phyloP scores from a whole-genome alignment of 2,329 filamentous ascomycete genomes.

The Sphaerulina populicola region DNA sequence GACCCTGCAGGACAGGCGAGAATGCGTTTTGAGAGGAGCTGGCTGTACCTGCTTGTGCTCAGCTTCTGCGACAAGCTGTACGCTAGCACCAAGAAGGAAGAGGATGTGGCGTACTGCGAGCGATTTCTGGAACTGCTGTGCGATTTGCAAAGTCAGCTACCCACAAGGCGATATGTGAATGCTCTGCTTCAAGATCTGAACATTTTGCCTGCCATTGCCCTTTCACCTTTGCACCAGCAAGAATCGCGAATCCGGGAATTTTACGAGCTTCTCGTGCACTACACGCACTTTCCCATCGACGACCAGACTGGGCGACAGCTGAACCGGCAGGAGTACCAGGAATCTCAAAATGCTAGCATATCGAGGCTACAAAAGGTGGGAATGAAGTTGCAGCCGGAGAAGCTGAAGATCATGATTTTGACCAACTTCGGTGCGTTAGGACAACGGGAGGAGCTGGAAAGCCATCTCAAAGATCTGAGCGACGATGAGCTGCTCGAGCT shows the following conservation, averaged over 20 bases:
- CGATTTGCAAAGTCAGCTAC: slow-evolving; percentile 85
- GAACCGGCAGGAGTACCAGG: slow-evolving; percentile 63
- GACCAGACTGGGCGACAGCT: slow-evolving; percentile 78
- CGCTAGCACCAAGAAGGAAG: slow-evolving; percentile 30
- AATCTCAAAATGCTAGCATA: slow-evolving; percentile 66
- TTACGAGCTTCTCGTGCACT: slow-evolving; percentile 71
- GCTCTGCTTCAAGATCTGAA: slow-evolving; percentile 79
- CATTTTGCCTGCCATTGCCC: slow-evolving; percentile 63
- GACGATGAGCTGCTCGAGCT: slow-evolving; percentile 67
- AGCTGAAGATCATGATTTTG: slow-evolving; percentile 80
- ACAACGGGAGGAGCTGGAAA: slow-evolving; percentile 66
- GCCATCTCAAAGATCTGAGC: slow-evolving; percentile 62
- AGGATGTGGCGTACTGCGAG: slow-evolving; percentile 75
- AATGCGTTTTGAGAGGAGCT: slow-evolving; percentile 82
- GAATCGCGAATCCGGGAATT: slow-evolving; percentile 75
- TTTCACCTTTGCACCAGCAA: slow-evolving; percentile 70
- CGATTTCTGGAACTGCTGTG: slow-evolving; percentile 85
- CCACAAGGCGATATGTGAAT: slow-evolving; percentile 89
- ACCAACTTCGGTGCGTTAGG: slow-evolving; percentile 89
- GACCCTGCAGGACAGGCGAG: slow-evolving; percentile 71
- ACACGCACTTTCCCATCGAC: slow-evolving; percentile 79
- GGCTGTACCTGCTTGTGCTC: slow-evolving; percentile 78
- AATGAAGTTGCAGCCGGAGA: slow-evolving; percentile 76
- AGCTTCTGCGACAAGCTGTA: slow-evolving; percentile 74
- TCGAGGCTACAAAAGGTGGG: slow-evolving; percentile 71